These are phyloP conservation scores for Coemansia sp. DNA, from an alignment of 192 early-diverging fungal genomes.

Conservation along the genomic window DNA sequence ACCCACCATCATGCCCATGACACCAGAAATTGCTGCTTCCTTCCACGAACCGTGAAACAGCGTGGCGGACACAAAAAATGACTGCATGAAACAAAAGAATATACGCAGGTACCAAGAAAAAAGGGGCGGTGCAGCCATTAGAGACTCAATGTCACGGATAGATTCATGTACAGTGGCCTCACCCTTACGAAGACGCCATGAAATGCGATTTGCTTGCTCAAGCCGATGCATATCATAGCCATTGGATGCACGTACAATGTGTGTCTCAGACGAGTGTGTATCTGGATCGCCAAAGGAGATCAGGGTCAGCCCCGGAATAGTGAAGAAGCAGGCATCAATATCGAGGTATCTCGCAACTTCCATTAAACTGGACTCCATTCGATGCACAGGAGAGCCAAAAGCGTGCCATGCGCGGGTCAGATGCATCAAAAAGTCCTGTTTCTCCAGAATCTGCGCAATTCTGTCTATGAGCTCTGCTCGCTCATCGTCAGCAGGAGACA, in stretches of 20 bases:
- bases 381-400: conserved; percentile 63
- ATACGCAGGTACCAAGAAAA: conserved; percentile 58
- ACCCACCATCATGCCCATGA: conserved; percentile 54
- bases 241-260: conserved; percentile 59
- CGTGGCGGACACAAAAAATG: conserved; percentile 58
- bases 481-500: conserved; percentile 3
- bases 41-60: conserved; percentile 64
- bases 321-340: conserved; percentile 62
- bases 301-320: conserved; percentile 65
- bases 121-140: conserved; percentile 44
- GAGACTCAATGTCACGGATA: conserved; percentile 57
- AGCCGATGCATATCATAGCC: conserved; percentile 64
- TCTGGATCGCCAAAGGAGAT: conserved; percentile 64
- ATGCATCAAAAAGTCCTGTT: conserved; percentile 62
- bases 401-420: conserved; percentile 61
- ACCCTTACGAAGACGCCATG: conserved; percentile 59
- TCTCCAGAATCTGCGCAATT: conserved; percentile 62
- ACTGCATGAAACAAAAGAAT: conserved; percentile 51
- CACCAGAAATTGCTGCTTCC: conserved; percentile 56
- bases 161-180: conserved; percentile 60
- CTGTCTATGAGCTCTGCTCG: conserved; percentile 26
- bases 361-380: conserved; percentile 61
- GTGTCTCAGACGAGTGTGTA: conserved; percentile 70
- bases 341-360: conserved; percentile 56
- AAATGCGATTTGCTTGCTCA: conserved; percentile 60